Base-by-base conservation (phyloP, 768 basidiomycete species). In the Hydnomerulius pinastri region DNA sequence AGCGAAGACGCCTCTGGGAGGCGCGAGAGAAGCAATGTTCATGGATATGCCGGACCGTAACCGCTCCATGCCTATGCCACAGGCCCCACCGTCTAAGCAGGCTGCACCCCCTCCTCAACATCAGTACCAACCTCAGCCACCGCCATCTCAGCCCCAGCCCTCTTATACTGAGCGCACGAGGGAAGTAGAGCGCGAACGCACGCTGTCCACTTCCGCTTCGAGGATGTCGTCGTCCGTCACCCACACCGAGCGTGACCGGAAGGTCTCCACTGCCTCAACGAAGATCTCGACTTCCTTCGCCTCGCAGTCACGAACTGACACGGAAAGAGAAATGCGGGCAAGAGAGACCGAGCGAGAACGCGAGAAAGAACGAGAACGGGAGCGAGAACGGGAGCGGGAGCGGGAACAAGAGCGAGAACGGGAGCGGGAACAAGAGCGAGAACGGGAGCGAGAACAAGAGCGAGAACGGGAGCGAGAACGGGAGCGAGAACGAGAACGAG, bases 221-320 rank as follows among this genome's bases (percentile, higher is more conserved):
- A 62, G 57, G 30, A 21, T 50, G 38, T 61, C 66, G 8, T 59
- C 67, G 28, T 57, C 56, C 12, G 38, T 43, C 20, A 48, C 51
- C 7, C 57, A 58, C 9, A 39, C 50, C 20, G 67, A 68, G 23
- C 66, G 56, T 15, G 68, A 70, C 32, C 55, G 63, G 13, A 70
- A 56, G 40, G 24, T 23, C 1, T 59, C 68, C 10, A 17, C 51
- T n/a, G 42, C 66, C 2, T 68, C 68, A 23, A 50, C 40, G 29
- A 67, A 53, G 21, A 24, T 58, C 57, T 73, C 50, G 78, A 72
- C 46, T 66, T 82, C 57, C 42, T 52, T 58, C 35, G 1, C 48
- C 1, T 61, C 62, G 5, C 58, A 58, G 42, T 45, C 54, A 2
- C 59, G 61, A 46, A 10, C 49, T 13, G 57, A 59, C 15, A 58